Conservation (phyloP, 139 green algal genomes). For the Picochlorum sp. region DNA sequence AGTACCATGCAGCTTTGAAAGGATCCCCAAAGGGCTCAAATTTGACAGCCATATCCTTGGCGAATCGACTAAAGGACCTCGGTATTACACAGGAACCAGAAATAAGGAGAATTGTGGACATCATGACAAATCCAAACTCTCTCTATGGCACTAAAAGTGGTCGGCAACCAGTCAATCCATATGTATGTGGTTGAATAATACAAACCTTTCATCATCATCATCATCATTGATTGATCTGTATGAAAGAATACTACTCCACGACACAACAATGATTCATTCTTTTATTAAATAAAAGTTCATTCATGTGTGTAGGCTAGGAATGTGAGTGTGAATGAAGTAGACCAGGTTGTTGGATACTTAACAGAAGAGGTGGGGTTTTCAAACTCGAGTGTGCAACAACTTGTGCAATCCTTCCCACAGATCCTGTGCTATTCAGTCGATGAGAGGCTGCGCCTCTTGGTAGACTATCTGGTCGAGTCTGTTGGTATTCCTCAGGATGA, state of each 20-base stretch:
- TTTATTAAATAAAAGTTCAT: too few species aligned
- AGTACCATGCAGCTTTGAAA: constrained; percentile 9
- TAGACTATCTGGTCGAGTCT: constrained; percentile 35
- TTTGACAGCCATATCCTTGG: constrained; percentile 25
- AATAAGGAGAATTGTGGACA: constrained; percentile 52
- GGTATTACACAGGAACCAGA: constrained; percentile 52
- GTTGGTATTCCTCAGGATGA: constrained; percentile 17
- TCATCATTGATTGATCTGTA: too few species aligned
- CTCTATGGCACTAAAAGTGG: constrained; percentile 46
- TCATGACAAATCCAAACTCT: constrained; percentile 73
- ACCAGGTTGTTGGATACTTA: neutral
- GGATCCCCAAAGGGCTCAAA: constrained; percentile 14
- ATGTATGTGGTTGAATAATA: constrained; percentile 3
- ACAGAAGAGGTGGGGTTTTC: neutral
- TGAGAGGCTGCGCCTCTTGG: constrained; percentile 49
- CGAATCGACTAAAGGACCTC: constrained; percentile 33
- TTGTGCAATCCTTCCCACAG: constrained; percentile 53
- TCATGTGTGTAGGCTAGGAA: neutral
- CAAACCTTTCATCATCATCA: too few species aligned
- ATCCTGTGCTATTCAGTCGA: constrained; percentile 57
- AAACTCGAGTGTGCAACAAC: constrained; percentile 13
- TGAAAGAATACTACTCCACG: too few species aligned
- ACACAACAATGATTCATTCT: too few species aligned
- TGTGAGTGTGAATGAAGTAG: neutral
- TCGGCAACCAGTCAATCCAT: constrained; percentile 23